Evolutionary conservation across 2,329 filamentous ascomycete species (phyloP), one percentile per base, ranked within the genome.

Genomic region (Cryphonectria naterciae): DNA sequence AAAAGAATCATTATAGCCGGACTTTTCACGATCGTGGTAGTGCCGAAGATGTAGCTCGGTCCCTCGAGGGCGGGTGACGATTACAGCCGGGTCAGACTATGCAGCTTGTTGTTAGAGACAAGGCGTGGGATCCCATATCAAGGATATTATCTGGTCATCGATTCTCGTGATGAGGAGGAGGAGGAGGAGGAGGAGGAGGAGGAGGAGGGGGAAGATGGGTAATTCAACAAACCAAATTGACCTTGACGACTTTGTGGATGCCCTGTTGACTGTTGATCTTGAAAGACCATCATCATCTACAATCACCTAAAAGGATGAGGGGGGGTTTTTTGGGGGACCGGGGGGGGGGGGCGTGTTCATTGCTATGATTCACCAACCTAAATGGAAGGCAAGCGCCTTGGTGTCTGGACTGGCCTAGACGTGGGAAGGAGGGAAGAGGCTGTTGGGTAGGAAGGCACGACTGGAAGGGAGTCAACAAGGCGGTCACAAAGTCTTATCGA

Each of bases 381-480:
- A 19, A n/a, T 11, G 28, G 25, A 39, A 17, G 52, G 37, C 19
- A 37, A 35, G 25, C 17, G 39, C 17, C n/a, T 49, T 7, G 32
- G 32, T 32, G 22, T 11, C 46, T 7, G 19, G 22, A 49, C 7
- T n/a, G 46, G 19, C 10, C 17, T 37, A 37, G 25, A 5, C 17
- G n/a, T 43, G 54, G 17, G 13, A 10, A 8, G 19, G 5, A 32
- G 11, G 32, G 39, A 39, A 58, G 56, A 25, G 22, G 35, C 35
- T 56, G 37, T 41, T 63, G 37, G 35, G 19, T 22, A 49, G 54
- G 65, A 67, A 67, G 65, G 65, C 35, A 60, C 65, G 65, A 67
- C 37, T n/a, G 49, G 56, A 52, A 58, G 32, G 52, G 35, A 67
- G 65, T 67, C 39, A 67, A 52, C 17, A 52, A n/a, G 13, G 32